Evolutionary conservation across 2,329 filamentous ascomycete genomes (phyloP).

Genomic region (Sclerotinia glacialis): DNA sequence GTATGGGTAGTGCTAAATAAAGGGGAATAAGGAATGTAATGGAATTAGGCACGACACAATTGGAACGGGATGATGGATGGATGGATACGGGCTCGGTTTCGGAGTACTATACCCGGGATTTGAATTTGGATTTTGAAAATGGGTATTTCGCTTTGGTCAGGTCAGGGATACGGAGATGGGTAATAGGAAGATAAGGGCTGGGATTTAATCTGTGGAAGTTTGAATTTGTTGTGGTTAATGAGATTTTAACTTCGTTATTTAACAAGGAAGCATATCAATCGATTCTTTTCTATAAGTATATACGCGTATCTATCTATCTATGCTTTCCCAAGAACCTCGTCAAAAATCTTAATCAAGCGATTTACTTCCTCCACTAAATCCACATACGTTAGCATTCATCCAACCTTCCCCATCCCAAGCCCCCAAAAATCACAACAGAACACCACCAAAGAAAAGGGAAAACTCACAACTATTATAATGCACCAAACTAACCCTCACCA

Average conservation of each 20-base stretch:
- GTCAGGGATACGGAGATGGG: no score
- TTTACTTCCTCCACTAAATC: constrained; percentile 54
- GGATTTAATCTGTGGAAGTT: not conserved
- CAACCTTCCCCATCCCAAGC: not conserved
- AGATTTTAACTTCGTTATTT: not conserved
- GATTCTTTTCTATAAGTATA: not conserved
- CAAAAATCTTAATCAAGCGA: constrained; percentile 51
- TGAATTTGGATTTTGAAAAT: not conserved
- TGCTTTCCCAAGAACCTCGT: constrained; percentile 38
- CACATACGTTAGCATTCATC: constrained; percentile 23
- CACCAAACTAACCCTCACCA: constrained; percentile 67
- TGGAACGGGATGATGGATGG: not conserved
- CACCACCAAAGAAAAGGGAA: not conserved
- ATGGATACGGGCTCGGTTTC: not conserved
- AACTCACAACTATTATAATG: constrained; percentile 68
- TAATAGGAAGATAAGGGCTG: not conserved
- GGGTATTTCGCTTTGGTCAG: no score
- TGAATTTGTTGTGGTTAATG: not conserved
- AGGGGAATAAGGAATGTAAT: not conserved
- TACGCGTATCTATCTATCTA: not conserved
- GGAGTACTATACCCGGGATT: constrained; percentile 13
- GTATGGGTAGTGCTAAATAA: not conserved
- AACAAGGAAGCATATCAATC: not conserved
- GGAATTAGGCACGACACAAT: not conserved
- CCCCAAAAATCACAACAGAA: not conserved